A percentile compares a stretch with the other conserved stretches of the same genome.
Conservation (phyloP, 176 grass and related monocot genomes). For the Rhipidocladum racemiflorum region DNA sequence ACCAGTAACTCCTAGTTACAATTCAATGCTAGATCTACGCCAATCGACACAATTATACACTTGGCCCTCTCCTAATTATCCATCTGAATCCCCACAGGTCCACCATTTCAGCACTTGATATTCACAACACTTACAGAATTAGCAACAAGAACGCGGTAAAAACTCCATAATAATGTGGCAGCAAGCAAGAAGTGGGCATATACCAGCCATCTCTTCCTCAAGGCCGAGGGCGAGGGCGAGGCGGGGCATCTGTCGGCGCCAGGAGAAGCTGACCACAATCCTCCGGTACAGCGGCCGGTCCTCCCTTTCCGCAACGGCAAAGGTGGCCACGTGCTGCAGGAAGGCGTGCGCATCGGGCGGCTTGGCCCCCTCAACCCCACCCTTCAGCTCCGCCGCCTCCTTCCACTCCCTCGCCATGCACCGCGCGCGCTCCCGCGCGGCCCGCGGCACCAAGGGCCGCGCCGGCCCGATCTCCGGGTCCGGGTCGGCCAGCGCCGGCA, state of each 20-base stretch:
- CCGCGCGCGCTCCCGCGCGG: slow-evolving; percentile 42
- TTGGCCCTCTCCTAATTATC: neutral
- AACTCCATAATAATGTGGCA: neutral
- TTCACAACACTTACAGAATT: neutral
- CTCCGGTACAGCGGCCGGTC: slow-evolving; percentile 60
- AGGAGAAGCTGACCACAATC: slow-evolving; percentile 83
- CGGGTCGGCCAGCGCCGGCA: slow-evolving; percentile 62
- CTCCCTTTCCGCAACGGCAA: slow-evolving; percentile 55
- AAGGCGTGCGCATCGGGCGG: slow-evolving; percentile 81
- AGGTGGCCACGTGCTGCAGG: slow-evolving; percentile 79
- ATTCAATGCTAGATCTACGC: slow-evolving; percentile 23
- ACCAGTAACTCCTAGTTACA: neutral
- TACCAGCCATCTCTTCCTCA: slow-evolving; percentile 82
- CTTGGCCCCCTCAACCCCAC: slow-evolving; percentile 69
- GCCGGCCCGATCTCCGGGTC: slow-evolving; percentile 46
- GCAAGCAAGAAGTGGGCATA: neutral
- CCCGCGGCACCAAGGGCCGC: slow-evolving; percentile 55
- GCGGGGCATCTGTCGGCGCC: slow-evolving; percentile 84
- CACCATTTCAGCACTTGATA: neutral
- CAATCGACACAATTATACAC: neutral
- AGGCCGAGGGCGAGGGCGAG: slow-evolving; percentile 71
- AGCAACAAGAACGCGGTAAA: neutral
- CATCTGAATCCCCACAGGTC: neutral
- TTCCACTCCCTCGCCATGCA: slow-evolving; percentile 70
- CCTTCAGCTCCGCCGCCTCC: slow-evolving; percentile 54